These are phyloP conservation scores for Euphorbia peplus DNA, from an alignment of 345 rosid genomes.

Conservation along the genomic window DNA sequence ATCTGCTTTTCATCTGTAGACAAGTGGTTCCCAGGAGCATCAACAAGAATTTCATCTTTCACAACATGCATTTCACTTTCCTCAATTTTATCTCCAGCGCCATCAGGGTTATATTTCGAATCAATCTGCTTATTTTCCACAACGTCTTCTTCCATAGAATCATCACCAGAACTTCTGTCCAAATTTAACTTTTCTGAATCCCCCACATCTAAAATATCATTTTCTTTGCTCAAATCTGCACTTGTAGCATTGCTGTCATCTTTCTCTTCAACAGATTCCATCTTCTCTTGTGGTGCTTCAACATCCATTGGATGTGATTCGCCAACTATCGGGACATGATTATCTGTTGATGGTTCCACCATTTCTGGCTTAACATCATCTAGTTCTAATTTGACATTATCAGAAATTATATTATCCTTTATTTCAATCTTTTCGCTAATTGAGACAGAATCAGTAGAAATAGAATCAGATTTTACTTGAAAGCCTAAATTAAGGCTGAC, in stretches of 20 bases:
- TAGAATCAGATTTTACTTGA: conserved; percentile 98
- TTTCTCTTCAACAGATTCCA: conserved; percentile 57
- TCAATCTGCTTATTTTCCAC: conserved; percentile 71
- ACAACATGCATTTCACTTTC: conserved; percentile 38
- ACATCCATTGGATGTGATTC: conserved; percentile 91
- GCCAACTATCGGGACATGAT: conserved; percentile 53
- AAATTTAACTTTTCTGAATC: conserved; percentile 87
- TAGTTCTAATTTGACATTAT: conserved; percentile 93
- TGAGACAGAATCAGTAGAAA: conserved; percentile 98
- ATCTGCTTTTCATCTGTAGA: conserved; percentile 38
- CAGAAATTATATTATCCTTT: conserved; percentile 96
- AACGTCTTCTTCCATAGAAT: conserved; percentile 90
- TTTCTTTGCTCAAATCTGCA: conserved; percentile 66
- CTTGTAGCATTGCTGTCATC: conserved; percentile 57
- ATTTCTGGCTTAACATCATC: conserved; percentile 80
- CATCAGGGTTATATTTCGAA: conserved; percentile 54
- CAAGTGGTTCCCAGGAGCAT: conserved; percentile 42
- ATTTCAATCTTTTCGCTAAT: conserved; percentile 91
- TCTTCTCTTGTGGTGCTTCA: conserved; percentile 69
- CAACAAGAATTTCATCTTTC: conserved; percentile 45
- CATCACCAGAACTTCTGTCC: conserved; percentile 98
- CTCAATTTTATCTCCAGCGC: conserved; percentile 48
- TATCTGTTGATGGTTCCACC: conserved; percentile 73
- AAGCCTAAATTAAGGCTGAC: conserved; percentile 92
- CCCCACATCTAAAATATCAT: conserved; percentile 59